phyloP scores from a whole-genome alignment of 495 filamentous ascomycete genomes.

The Physcia stellaris region DNA sequence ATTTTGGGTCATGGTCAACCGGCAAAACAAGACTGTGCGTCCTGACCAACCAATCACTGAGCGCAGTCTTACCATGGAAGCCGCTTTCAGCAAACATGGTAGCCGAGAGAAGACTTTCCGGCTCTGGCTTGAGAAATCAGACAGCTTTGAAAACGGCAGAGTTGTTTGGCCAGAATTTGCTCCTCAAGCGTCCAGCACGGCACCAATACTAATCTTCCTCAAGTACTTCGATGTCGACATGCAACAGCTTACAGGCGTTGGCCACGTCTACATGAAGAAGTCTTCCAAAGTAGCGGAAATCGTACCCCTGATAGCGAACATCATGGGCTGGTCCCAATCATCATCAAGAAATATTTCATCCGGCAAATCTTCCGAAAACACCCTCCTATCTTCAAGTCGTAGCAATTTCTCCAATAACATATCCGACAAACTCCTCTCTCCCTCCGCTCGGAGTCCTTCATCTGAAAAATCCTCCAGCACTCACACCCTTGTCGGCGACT shows the following conservation, averaged over 20 bases:
- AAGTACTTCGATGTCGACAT: conserved; percentile 75
- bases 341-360: conserved; percentile 15
- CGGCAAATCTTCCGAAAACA: neutral
- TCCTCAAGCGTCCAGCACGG: conserved; percentile 28
- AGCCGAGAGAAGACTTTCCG: conserved; percentile 63
- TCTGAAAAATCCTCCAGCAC: conserved; percentile 19
- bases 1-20: conserved; percentile 95
- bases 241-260: conserved; percentile 62
- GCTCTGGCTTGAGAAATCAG: conserved; percentile 71
- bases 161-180: conserved; percentile 49
- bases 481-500: conserved; percentile 28
- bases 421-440: too few species aligned
- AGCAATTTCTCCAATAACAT: too few species aligned
- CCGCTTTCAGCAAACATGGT: conserved; percentile 52
- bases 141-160: conserved; percentile 50
- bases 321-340: conserved; percentile 72
- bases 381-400: too few species aligned
- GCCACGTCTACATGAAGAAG: conserved; percentile 73
- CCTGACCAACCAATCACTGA: conserved; percentile 78
- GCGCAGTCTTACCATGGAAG: conserved; percentile 66
- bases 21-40: conserved; percentile 90
- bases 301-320: conserved; percentile 60
- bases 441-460: too few species aligned
- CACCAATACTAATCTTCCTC: conserved; percentile 70
- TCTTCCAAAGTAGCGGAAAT: conserved; percentile 79